Evolutionary conservation across 345 rosid genomes (phyloP), one percentile per base, ranked within the genome.

Genomic region (Bruguiera sexangula): DNA sequence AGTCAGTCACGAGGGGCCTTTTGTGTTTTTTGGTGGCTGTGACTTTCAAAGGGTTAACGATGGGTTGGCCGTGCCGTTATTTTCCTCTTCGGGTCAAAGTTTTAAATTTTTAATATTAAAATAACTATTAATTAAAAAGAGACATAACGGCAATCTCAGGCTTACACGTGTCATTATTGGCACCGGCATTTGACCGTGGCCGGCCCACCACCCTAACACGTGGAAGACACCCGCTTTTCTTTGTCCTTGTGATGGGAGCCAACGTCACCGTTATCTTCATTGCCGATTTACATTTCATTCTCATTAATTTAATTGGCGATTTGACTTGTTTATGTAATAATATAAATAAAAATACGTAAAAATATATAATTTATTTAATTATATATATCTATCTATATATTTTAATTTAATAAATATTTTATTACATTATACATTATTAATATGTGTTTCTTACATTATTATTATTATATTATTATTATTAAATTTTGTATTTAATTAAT

Each of bases 121-220:
- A 1, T 43, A 15, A 43, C 15, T 43, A 43, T 62, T 3, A 22
- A 27, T 29, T 3, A 51, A 20, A 6, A 6, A 66, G 36, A 52
- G 21, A 9, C 39, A 11, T 59, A 39, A 43, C 62, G 19, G 79
- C 77, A 69, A 51, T 53, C 64, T 74, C 30, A 74, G 83, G 82
- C 85, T 26, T 75, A 78, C 89, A 89, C 88, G 87, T 89, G 96
- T 72, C 56, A 0, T 0, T 22, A 70, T 73, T 64, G 92, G 89
- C 89, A 88, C 97, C 94, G 96, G 73, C 92, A 69, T 83, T 89
- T 89, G 94, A 89, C 96, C 89, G 78, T 69, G 60, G 86, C 83
- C 84, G 87, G 81, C 90, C 84, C 73, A 39, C 75, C 69, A 61
- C 77, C 43, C 21, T 26, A 83, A 79, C 95, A 84, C 88, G 91